phyloP scores from a whole-genome alignment of 164 flowering plant species.

The Chloranthus sessilifolius region DNA sequence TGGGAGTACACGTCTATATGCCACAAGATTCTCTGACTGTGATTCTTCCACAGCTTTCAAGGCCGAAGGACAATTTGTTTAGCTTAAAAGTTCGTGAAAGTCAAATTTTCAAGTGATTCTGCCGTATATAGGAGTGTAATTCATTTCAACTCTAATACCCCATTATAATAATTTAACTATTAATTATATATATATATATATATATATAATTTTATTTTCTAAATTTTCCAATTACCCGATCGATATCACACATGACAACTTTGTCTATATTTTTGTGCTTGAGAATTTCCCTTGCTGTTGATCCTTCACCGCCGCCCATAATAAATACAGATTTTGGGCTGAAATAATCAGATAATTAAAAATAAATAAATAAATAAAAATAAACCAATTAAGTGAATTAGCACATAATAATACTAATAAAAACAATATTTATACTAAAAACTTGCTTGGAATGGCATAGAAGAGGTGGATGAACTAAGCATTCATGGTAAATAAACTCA shows the following conservation, averaged over 20 bases:
- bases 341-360: slow-evolving; percentile 7
- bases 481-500: slow-evolving; percentile 85
- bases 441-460: slow-evolving; percentile 62
- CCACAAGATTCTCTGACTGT: too few species aligned
- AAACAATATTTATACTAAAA: background rate
- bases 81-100: too few species aligned
- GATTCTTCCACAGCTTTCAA: too few species aligned
- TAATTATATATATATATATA: background rate
- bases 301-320: slow-evolving; percentile 98
- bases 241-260: slow-evolving; percentile 92
- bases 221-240: slow-evolving; percentile 37
- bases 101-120: too few species aligned
- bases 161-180: background rate
- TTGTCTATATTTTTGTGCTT: slow-evolving; percentile 58
- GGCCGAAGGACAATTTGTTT: too few species aligned
- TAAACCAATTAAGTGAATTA: background rate
- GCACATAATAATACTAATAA: background rate
- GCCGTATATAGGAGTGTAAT: too few species aligned
- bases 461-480: slow-evolving; percentile 78
- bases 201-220: too few species aligned
- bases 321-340: slow-evolving; percentile 76
- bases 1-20: too few species aligned
- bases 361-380: slow-evolving; percentile 2
- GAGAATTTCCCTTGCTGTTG: slow-evolving; percentile 79
- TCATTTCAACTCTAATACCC: too few species aligned